Conservation (phyloP, 345 rosid genomes). For the Theobroma cacao region DNA sequence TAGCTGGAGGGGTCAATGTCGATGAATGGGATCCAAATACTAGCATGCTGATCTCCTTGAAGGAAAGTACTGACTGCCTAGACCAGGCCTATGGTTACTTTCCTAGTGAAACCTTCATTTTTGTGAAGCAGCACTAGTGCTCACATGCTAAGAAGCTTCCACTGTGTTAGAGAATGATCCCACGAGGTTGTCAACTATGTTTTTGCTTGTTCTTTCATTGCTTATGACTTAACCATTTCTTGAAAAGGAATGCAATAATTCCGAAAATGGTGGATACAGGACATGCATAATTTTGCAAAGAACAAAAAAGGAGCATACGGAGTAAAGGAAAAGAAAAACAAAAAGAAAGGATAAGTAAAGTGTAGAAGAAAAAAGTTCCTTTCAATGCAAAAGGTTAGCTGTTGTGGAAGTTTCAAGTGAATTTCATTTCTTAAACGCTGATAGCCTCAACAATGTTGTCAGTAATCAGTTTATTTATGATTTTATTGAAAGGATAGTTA, state of each 20-base stretch:
- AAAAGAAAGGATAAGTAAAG: background rate
- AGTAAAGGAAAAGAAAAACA: background rate
- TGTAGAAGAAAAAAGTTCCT: background rate
- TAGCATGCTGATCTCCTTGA: background rate
- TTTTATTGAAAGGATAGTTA: background rate
- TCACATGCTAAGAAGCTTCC: background rate
- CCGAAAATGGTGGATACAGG: background rate
- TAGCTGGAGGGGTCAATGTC: background rate
- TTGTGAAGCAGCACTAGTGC: background rate
- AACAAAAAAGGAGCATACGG: background rate
- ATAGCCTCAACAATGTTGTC: background rate
- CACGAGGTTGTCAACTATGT: background rate
- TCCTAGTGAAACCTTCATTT: background rate
- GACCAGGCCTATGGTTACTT: background rate
- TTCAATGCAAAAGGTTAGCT: background rate
- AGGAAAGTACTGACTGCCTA: background rate
- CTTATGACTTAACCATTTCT: background rate
- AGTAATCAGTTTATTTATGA: background rate
- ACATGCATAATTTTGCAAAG: background rate
- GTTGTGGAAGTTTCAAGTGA: background rate
- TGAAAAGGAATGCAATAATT: background rate
- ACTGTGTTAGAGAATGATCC: background rate
- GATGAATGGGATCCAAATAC: background rate
- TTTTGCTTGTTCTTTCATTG: background rate
- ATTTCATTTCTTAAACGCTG: background rate